Conservation (phyloP, 1,139 yeast genomes). For the Wickerhamomyces sp. region DNA sequence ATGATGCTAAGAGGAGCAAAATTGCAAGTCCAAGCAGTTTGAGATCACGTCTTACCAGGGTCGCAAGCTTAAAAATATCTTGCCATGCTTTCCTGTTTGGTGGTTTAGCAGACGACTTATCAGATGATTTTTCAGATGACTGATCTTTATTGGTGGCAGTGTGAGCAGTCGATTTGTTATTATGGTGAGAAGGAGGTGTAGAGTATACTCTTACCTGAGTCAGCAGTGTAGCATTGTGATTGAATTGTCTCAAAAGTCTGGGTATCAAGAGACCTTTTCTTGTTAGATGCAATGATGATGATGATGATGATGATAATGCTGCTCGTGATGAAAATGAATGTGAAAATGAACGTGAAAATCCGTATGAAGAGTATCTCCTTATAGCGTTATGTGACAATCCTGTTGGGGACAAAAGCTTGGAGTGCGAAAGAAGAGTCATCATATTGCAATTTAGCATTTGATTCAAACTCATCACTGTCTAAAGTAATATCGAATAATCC, state of each 20-base stretch:
- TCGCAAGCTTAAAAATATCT: conserved; percentile 47
- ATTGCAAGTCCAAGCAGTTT: conserved; percentile 55
- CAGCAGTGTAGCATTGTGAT: neutral
- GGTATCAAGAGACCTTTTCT: neutral
- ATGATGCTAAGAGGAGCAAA: conserved; percentile 51
- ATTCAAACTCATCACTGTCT: no score
- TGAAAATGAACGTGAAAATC: no score
- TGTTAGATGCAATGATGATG: neutral
- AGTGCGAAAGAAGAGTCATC: no score
- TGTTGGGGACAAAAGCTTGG: no score
- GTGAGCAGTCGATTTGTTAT: neutral
- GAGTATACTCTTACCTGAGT: neutral
- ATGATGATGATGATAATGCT: neutral
- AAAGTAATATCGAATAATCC: no score
- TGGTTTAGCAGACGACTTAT: no score
- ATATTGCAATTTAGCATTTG: no score
- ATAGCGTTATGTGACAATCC: no score
- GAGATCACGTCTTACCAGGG: conserved; percentile 47
- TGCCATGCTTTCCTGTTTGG: conserved; percentile 30
- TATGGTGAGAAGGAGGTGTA: neutral
- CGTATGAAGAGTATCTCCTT: no score
- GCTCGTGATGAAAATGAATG: neutral
- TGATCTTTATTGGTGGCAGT: no score
- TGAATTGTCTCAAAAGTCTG: neutral
- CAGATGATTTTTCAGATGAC: no score